Evolutionary conservation across 139 green algal genomes (phyloP).

Genomic region (Coelastrella sp.): DNA sequence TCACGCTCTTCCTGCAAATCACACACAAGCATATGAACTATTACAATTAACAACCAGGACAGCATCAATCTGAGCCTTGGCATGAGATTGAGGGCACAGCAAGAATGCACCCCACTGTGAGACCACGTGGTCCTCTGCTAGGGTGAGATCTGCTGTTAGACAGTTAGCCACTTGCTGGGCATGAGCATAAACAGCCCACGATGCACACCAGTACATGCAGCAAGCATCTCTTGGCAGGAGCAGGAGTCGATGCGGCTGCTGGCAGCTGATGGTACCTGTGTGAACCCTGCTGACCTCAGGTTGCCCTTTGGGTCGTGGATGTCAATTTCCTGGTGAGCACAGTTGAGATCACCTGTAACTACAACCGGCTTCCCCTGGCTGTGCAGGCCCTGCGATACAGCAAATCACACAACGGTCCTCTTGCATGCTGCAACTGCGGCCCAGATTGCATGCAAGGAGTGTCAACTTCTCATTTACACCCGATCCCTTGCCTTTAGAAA

Average conservation of each 20-base stretch:
- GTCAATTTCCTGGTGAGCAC: conserved; percentile 77
- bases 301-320: conserved; percentile 85
- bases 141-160: no score
- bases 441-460: neutral
- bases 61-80: neutral
- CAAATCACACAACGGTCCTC: no score
- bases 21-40: neutral
- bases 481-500: no score
- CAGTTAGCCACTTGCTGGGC: no score
- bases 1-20: conserved; percentile 74
- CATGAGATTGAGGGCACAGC: neutral
- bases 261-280: conserved; percentile 47
- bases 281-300: conserved; percentile 79
- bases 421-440: neutral
- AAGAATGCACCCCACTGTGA: no score
- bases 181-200: no score
- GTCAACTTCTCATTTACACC: no score
- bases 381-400: conserved; percentile 21
- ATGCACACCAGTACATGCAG: no score
- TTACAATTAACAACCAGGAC: neutral
- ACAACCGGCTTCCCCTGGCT: conserved; percentile 75
- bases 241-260: no score
- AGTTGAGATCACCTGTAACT: conserved; percentile 71
- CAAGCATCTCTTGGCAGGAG: no score
- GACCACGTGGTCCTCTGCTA: no score